Evolutionary conservation across 805 yeast genomes (phyloP).

Genomic region (Ogataea sp.): DNA sequence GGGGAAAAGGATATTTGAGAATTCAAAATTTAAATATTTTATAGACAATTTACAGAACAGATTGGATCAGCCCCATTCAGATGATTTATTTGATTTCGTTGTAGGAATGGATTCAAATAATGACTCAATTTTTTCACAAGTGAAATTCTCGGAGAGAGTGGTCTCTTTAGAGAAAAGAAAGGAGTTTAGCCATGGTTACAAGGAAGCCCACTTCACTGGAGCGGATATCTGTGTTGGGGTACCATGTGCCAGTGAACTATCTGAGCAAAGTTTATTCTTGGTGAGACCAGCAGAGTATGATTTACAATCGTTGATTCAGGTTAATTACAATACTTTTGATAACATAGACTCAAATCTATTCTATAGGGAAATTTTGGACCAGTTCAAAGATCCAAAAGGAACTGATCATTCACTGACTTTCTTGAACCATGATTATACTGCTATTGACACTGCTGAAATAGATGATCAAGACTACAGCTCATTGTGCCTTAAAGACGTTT

Average conservation of each 20-base stretch:
- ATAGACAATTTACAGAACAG: not conserved
- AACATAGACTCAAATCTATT: not conserved
- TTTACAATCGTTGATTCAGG: not conserved
- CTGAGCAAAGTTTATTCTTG: not conserved
- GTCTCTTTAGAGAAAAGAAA: not conserved
- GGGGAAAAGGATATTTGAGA: not conserved
- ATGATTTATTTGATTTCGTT: not conserved
- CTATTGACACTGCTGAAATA: not conserved
- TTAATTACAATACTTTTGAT: not conserved
- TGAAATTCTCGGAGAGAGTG: not conserved
- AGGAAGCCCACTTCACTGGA: not conserved
- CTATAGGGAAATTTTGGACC: not conserved
- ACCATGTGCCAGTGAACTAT: not conserved
- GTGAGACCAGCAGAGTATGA: not conserved
- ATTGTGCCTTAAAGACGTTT: not conserved
- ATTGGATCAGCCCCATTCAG: not conserved
- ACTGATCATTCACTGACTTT: not conserved
- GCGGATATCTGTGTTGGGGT: not conserved
- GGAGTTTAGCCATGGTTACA: not conserved
- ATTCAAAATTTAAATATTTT: not conserved
- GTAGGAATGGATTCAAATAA: not conserved
- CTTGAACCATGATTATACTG: not conserved
- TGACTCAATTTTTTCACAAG: not conserved
- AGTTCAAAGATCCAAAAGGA: not conserved
- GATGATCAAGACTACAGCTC: not conserved